Percentiles rank a stretch among this genome's conserved stretches.
Evolutionary conservation across 805 yeast species (phyloP).

Genomic region (Saccharomyces kudriavzevii): DNA sequence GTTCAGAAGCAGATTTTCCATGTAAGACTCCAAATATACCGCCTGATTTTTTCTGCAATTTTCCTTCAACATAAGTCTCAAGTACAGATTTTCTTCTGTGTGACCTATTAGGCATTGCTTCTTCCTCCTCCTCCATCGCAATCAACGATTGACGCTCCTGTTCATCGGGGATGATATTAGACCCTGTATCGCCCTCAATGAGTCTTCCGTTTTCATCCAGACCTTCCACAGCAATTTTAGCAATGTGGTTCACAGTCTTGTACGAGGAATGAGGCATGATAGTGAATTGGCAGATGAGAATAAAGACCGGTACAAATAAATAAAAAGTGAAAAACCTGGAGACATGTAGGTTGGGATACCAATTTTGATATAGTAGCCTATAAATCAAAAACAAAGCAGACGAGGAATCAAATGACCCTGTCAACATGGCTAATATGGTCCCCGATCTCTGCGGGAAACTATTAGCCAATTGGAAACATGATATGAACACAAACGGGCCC

Average conservation of each 20-base stretch:
- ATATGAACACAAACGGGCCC: slow-evolving; percentile 89
- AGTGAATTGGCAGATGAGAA: slow-evolving; percentile 60
- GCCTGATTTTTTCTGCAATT: slow-evolving; percentile 45
- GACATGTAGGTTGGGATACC: slow-evolving; percentile 29
- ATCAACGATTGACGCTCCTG: slow-evolving; percentile 31
- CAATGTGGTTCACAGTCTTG: slow-evolving; percentile 60
- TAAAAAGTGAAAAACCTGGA: slow-evolving; percentile 57
- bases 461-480: slow-evolving; percentile 84
- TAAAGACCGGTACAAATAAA: slow-evolving; percentile 69
- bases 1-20: slow-evolving; percentile 43
- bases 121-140: slow-evolving; percentile 7
- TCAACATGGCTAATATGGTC: slow-evolving; percentile 65
- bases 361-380: slow-evolving; percentile 51
- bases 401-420: slow-evolving; percentile 92
- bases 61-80: slow-evolving; percentile 58
- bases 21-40: slow-evolving; percentile 75
- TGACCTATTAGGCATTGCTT: background rate
- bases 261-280: slow-evolving; percentile 77
- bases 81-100: slow-evolving; percentile 44
- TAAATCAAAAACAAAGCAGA: slow-evolving; percentile 79
- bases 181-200: slow-evolving; percentile 31
- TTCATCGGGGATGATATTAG: slow-evolving; percentile 41
- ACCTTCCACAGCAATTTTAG: slow-evolving; percentile 64
- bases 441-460: slow-evolving; percentile 80
- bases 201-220: slow-evolving; percentile 61